A percentile compares a stretch with the other conserved stretches of the same genome.
Conservation (phyloP, 2,329 filamentous ascomycete genomes). For the Calonectria pseudoturangicola region DNA sequence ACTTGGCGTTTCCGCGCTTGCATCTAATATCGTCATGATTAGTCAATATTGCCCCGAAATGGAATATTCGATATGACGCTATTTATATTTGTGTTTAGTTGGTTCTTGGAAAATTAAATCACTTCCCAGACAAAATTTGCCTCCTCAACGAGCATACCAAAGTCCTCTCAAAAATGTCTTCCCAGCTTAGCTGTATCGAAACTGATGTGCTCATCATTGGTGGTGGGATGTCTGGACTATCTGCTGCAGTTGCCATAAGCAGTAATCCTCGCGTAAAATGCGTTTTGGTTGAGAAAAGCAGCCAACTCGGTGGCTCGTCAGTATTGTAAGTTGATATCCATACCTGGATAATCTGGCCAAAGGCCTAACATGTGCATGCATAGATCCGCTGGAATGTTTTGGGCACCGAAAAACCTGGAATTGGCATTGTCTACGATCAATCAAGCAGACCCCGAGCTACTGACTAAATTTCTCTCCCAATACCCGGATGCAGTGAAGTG, state of each 20-base stretch:
- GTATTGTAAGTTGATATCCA: conserved; percentile 18
- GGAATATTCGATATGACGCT: not conserved
- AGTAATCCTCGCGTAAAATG: conserved; percentile 27
- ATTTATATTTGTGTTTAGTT: conserved; percentile 25
- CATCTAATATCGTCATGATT: not conserved
- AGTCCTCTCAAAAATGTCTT: conserved; percentile 9
- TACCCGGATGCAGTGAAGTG: conserved; percentile 40
- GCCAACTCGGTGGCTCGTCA: conserved; percentile 37
- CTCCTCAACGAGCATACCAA: no score
- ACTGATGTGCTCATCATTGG: conserved; percentile 43
- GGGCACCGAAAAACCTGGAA: conserved; percentile 34
- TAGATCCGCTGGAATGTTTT: conserved; percentile 44
- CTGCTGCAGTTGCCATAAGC: conserved; percentile 33
- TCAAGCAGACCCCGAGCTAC: conserved; percentile 35
- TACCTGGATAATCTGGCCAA: not conserved
- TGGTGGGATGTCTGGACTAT: conserved; percentile 43
- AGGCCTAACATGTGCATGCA: not conserved
- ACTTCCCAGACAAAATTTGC: no score
- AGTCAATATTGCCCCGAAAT: not conserved
- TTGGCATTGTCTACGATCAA: conserved; percentile 36
- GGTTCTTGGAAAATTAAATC: not conserved
- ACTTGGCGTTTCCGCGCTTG: conserved; percentile 27
- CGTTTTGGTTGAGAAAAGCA: conserved; percentile 38
- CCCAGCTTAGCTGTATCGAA: conserved; percentile 17
- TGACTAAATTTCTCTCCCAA: conserved; percentile 38